These are phyloP conservation scores for Panicum hallii DNA, from an alignment of 202 grass and related monocot genomes.

Conservation along the genomic window DNA sequence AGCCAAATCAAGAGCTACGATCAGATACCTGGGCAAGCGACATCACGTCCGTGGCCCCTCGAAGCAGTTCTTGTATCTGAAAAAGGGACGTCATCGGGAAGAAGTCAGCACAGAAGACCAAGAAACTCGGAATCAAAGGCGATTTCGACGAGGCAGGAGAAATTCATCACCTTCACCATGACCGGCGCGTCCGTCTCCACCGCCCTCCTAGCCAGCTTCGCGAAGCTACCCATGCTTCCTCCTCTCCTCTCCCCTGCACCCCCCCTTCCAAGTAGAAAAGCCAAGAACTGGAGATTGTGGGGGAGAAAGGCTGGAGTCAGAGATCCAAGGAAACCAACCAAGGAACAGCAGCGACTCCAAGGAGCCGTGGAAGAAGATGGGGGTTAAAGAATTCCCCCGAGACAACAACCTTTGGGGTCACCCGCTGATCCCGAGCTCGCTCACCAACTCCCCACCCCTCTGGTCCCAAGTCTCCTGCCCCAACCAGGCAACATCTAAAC, in stretches of 20 bases:
- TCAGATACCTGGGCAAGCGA: conserved; percentile 86
- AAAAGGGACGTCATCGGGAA: conserved; percentile 11
- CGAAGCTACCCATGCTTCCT: conserved; percentile 65
- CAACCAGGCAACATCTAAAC: conserved; percentile 24
- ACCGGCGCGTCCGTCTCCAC: conserved; percentile 85
- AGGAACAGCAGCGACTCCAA: conserved; percentile 33
- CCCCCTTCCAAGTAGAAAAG: conserved; percentile 25
- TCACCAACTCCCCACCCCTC: conserved; percentile 33
- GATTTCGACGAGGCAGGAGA: conserved; percentile 8
- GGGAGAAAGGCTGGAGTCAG: conserved; percentile 20
- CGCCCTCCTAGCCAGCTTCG: conserved; percentile 69
- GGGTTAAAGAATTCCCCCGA: conserved; percentile 45
- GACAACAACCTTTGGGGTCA: conserved; percentile 38
- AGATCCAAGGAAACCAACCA: conserved; percentile 58
- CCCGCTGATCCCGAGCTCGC: conserved; percentile 53
- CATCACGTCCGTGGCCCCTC: conserved; percentile 62
- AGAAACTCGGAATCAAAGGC: conserved; percentile 40
- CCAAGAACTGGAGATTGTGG: conserved; percentile 29
- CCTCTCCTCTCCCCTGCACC: conserved; percentile 7
- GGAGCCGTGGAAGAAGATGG: conserved; percentile 22
- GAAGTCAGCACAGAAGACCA: neutral
- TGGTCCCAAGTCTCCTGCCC: neutral
- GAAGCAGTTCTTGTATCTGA: conserved; percentile 83
- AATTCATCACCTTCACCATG: conserved; percentile 78
- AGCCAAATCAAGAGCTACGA: conserved; percentile 8